Evolutionary conservation across 495 filamentous ascomycete species (phyloP), one percentile per base, ranked within the genome.

Genomic region (Lentithecium fluviatile): DNA sequence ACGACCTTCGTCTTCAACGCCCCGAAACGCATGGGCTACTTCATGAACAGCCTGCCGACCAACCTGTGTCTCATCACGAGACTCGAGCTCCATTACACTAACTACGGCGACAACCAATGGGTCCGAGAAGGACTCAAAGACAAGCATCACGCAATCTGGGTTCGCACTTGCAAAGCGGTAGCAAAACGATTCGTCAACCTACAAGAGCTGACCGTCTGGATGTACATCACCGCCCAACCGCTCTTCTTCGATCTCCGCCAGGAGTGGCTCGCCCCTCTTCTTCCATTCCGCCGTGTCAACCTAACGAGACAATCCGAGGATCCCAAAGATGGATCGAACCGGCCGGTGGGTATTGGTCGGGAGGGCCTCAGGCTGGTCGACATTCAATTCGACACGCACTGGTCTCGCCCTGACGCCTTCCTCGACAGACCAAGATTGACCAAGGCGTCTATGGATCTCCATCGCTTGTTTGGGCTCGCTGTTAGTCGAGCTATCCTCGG

Each of bases 1-100:
- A 62, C 66, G 12, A 65, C 57, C 10, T 65, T 69, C 53, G 60
- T 53, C 4, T 60, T 60, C 40, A 51, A 43, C 7, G 59, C 64
- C 12, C 64, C 64, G 6, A n/a, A 26, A 2, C 59, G 64, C 0
- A 48, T 67, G 21, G 19, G 7, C 4, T 52, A 59, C 19, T 67
- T 63, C 50, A n/a, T 67, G n/a, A 13, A 20, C 21, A 17, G 40
- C 25, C 19, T 60, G 6, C 50, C 64, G n/a, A 34, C 26, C n/a
- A 59, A 50, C 20, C 54, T 60, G 15, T 10, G 40, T 5, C 21
- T 45, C 37, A 42, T 66, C 13, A 56, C 51, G 15, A 57, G 45
- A 26, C 45, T 67, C 0, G 15, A 67, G 6, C 53, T 67, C 6
- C 58, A 62, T 20, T 67, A 67, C 51, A 24, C 52, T 0, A 63